These are phyloP conservation scores for Akebia trifoliata DNA, from an alignment of 164 flowering plant species.

Conservation along the genomic window DNA sequence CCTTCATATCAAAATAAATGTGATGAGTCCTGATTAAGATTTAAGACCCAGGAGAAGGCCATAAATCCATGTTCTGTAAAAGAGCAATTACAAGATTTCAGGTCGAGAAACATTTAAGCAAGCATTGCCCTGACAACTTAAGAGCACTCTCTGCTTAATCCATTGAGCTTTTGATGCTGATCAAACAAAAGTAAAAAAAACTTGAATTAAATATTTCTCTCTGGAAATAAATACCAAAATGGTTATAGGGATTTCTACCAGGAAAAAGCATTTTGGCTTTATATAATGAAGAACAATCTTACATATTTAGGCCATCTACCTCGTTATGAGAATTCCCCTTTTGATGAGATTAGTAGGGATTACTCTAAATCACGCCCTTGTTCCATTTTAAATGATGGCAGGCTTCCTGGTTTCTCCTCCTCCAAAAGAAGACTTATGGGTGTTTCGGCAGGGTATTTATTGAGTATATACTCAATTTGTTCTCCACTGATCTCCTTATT, in stretches of 20 bases:
- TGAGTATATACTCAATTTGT: conserved; percentile 62
- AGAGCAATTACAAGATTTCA: too few relatives aligned
- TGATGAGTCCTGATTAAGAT: too few relatives aligned
- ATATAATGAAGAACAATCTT: not conserved
- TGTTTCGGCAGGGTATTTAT: conserved; percentile 70
- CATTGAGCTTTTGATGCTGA: too few relatives aligned
- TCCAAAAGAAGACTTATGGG: conserved; percentile 53
- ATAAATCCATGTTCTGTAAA: too few relatives aligned
- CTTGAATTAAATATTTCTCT: too few relatives aligned
- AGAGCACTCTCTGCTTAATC: too few relatives aligned
- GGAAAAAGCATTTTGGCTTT: not conserved
- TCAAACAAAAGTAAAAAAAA: too few relatives aligned
- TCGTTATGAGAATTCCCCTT: conserved; percentile 12
- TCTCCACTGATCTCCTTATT: conserved; percentile 76
- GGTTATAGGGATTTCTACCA: not conserved
- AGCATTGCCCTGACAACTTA: too few relatives aligned
- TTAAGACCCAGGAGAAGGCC: too few relatives aligned
- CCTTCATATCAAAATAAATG: too few relatives aligned
- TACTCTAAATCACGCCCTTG: conserved; percentile 34
- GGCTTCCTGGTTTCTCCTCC: conserved; percentile 79
- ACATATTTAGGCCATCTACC: not conserved
- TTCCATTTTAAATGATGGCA: conserved; percentile 41
- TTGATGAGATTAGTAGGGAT: conserved; percentile 27
- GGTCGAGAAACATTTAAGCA: too few relatives aligned
- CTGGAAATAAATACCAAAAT: too few relatives aligned